Base-by-base conservation (phyloP, 768 basidiomycete species). In the Lyophyllum shimeji region DNA sequence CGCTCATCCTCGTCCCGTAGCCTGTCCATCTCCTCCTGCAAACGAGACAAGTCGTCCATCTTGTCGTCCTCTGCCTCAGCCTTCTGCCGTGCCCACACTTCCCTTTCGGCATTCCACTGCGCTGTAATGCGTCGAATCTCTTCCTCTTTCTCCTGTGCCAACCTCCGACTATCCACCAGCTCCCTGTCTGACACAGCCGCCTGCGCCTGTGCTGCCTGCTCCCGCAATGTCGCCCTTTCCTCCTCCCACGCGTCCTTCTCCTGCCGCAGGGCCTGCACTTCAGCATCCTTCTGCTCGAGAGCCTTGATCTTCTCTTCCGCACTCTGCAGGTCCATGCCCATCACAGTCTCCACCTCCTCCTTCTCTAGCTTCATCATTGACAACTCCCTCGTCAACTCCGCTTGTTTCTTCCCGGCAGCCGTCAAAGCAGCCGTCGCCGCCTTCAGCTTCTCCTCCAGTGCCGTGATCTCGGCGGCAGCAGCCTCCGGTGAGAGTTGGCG, bases 301-400 rank as follows among this genome's bases (percentile, higher is more conserved):
- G 80, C 76, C 17, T 72, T 69, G 42, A 87, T 83, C 33, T 81
- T 85, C 46, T 89, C 88, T 63, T 89, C 82, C 0, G 86, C 83
- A 45, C 69, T 79, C 65, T 86, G 85, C 37, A 88, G 69, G 57
- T 91, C 89, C 74, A 86, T 75, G 1, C 76, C 76, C 73, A 87
- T 75, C 58, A 79, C 77, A 1, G 84, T 84, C 67, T 89, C 85
- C 13, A 86, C 72, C 61, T 88, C 80, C 47, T 84, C 79, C 71
- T 89, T 91, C 67, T 92, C 90, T 52, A 87, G 64, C 55, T 72
- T 75, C 46, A 89, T 69, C 57, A 84, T 71, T 9, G 83, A 81
- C 50, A 90, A 60, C 60, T 90, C 89, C 47, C 84, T 76, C 15
- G 75, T 69, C 73, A 87, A 67, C 59, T 87, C 83, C 6, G 75